These are phyloP conservation scores for Aspergillus cejpii DNA, from an alignment of 2,329 filamentous ascomycete genomes.

Conservation along the genomic window DNA sequence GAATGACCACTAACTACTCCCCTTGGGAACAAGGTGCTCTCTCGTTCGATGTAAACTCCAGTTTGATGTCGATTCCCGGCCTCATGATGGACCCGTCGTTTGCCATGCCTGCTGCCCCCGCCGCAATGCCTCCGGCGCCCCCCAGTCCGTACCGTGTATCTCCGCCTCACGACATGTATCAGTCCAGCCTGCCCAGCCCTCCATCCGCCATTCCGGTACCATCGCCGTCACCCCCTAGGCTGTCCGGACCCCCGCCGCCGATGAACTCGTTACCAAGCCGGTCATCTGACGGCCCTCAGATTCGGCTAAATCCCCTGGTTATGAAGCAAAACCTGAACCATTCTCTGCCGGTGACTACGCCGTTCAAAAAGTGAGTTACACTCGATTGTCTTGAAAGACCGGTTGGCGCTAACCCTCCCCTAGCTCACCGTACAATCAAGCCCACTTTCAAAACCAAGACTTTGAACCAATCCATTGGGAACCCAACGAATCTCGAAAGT, in stretches of 20 bases:
- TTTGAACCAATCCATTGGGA: constrained; percentile 44
- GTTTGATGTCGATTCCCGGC: constrained; percentile 38
- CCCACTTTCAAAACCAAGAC: constrained; percentile 43
- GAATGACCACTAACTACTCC: constrained; percentile 34
- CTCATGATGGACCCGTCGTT: constrained; percentile 35
- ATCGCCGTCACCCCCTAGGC: constrained; percentile 21
- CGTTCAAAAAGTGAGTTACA: constrained; percentile 38
- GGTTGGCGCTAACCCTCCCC: constrained; percentile 2
- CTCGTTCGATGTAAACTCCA: constrained; percentile 37
- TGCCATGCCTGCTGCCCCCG: constrained; percentile 24
- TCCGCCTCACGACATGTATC: constrained; percentile 32
- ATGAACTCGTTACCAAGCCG: constrained; percentile 32
- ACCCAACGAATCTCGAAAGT: constrained; percentile 35
- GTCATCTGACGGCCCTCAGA: constrained; percentile 35
- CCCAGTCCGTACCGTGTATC: constrained; percentile 28
- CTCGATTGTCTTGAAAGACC: background rate
- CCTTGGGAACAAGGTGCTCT: constrained; percentile 35
- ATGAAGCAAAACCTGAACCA: constrained; percentile 38
- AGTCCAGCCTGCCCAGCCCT: constrained; percentile 25
- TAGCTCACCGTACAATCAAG: constrained; percentile 42
- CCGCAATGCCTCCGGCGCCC: constrained; percentile 27
- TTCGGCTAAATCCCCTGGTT: constrained; percentile 39
- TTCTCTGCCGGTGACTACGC: constrained; percentile 36
- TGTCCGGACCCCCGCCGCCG: constrained; percentile 26
- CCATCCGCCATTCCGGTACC: constrained; percentile 23